Base-by-base conservation (phyloP, 176 grass and related monocot genomes). In the Otatea glauca region DNA sequence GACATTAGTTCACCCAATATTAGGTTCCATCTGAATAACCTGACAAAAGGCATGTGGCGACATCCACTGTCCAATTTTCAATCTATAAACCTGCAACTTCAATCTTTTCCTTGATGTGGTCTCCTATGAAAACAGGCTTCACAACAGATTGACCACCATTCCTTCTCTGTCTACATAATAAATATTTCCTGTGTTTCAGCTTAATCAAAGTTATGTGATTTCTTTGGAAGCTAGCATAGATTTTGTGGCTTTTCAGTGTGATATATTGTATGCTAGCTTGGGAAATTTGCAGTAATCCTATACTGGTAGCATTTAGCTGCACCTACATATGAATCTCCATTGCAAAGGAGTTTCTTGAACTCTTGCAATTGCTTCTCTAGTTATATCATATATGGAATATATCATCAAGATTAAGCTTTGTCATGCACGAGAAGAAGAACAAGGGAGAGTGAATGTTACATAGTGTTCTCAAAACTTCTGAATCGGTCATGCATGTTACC, bases 1-100 rank as follows among this genome's bases (percentile, higher is more conserved):
- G 20, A n/a, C 44, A 68, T 61, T 53, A 5, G 3, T 55, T 79
- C 17, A 23, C 24, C 29, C 18, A n/a, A 39, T 76, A 29, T 50
- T 70, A 64, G 47, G 14, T 84, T 81, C 27, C 60, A 47, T 81
- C 47, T 81, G 55, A 80, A 20, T 65, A 32, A 43, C 45, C 7
- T 58, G 47, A 56, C 45, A 74, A 62, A 72, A 14, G 32, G 17
- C 21, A 44, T 41, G 4, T 29, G 5, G 17, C 60, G 66, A 66
- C 15, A 49, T 76, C 50, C 27, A 39, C 24, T n/a, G 17, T 20
- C 21, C 8, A 56, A 12, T 51, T 62, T 61, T 82, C 7, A 1
- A 24, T n/a, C 73, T 81, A 67, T 24, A 24, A 65, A 81, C 14
- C 12, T 87, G 38, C 29, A 65, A 82, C 67, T 59, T 21, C 9